Conservation (phyloP, 139 green algal species). For the Chlamydomonas urium region DNA sequence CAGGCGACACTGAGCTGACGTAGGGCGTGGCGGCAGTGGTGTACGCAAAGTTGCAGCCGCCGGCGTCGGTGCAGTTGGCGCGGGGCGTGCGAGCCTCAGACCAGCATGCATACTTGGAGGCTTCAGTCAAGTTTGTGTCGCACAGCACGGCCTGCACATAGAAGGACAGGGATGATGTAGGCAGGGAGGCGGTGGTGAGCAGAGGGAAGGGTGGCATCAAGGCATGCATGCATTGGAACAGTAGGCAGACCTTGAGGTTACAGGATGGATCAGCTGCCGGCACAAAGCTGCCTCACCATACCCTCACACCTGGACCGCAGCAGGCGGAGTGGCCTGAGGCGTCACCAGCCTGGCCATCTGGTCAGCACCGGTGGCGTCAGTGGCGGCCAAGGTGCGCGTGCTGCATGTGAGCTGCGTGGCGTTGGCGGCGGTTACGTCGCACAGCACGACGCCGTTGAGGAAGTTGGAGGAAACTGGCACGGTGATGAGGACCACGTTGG, state of each 20-base stretch:
- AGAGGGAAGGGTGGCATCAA: too few relatives aligned
- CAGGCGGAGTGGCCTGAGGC: neutral
- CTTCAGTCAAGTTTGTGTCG: neutral
- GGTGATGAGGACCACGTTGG: conserved; percentile 10
- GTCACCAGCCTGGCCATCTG: neutral
- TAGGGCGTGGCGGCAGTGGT: neutral
- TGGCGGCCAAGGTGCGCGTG: neutral
- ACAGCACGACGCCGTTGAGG: conserved; percentile 20
- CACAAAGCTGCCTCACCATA: neutral
- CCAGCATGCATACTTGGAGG: neutral
- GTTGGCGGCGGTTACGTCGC: conserved; percentile 9
- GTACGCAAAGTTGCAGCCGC: neutral
- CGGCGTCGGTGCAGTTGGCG: neutral
- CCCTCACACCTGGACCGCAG: neutral
- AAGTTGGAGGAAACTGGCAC: conserved; percentile 19
- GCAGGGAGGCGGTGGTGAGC: too few relatives aligned
- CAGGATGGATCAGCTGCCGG: too few relatives aligned
- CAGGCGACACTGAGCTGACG: neutral
- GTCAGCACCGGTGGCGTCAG: conserved; percentile 6
- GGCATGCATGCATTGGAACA: too few relatives aligned
- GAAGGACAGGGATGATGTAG: too few relatives aligned
- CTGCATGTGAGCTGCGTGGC: conserved; percentile 5
- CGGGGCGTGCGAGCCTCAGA: neutral
- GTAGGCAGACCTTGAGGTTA: too few relatives aligned
- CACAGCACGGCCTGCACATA: neutral